phyloP scores from a whole-genome alignment of 1,284 basidiomycete species.

The Pseudozyma thailandica region DNA sequence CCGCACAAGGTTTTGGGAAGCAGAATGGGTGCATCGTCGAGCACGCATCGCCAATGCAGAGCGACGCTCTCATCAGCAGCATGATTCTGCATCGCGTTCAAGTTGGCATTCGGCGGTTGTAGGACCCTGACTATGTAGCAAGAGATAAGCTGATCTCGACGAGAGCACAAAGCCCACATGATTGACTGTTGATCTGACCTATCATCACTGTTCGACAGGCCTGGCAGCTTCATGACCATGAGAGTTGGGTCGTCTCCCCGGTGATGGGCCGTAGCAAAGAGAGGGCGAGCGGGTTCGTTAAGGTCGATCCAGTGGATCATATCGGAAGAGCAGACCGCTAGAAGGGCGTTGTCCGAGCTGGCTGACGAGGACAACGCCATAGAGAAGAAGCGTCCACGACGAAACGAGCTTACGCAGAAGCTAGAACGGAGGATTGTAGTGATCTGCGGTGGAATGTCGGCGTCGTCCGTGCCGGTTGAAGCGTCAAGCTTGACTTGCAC shows the following conservation, averaged over 20 bases:
- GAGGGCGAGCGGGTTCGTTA: background rate
- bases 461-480: background rate
- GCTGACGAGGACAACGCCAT: slow-evolving; percentile 6
- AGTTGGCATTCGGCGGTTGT: background rate
- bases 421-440: slow-evolving; percentile 8
- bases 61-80: background rate
- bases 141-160: slow-evolving; percentile 15
- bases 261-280: slow-evolving; percentile 31
- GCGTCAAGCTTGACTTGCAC: slow-evolving; percentile 1
- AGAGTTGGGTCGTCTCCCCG: slow-evolving; percentile 47
- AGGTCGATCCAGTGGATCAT: slow-evolving; percentile 38
- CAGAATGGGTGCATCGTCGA: slow-evolving; percentile 16
- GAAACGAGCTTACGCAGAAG: slow-evolving; percentile 24
- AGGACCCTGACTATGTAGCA: slow-evolving; percentile 12
- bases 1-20: background rate
- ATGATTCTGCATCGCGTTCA: background rate
- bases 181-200: too few relatives aligned
- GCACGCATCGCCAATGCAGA: background rate
- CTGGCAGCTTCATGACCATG: slow-evolving; percentile 1
- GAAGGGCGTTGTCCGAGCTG: slow-evolving; percentile 3
- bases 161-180: slow-evolving; percentile 16
- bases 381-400: slow-evolving; percentile 22
- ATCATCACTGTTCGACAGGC: background rate
- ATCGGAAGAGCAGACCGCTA: slow-evolving; percentile 42
- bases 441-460: background rate